A percentile compares a stretch with the other conserved stretches of the same genome.
These are phyloP conservation scores for Leccinum longicurvipes DNA, from an alignment of 768 basidiomycete species.

Conservation along the genomic window DNA sequence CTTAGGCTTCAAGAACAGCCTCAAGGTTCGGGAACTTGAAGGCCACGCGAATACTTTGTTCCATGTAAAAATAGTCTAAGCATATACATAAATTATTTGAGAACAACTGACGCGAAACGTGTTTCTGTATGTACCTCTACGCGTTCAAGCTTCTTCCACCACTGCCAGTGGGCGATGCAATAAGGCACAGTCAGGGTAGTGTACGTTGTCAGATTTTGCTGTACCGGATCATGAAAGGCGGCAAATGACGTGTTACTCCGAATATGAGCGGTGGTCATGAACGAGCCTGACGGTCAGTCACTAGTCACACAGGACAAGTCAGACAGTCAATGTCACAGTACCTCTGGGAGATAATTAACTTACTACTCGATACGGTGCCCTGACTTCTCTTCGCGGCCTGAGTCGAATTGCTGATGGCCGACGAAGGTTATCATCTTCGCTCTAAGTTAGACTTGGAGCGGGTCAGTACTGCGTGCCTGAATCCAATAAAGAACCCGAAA, in stretches of 20 bases:
- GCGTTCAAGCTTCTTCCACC: too few species aligned
- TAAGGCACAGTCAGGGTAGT: neutral
- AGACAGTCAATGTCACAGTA: neutral
- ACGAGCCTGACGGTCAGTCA: neutral
- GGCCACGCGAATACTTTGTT: neutral
- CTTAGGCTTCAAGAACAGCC: too few species aligned
- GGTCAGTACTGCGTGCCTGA: neutral
- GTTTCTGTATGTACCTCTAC: neutral
- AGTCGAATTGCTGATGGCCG: slow-evolving; percentile 17
- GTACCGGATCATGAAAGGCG: neutral
- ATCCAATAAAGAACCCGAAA: slow-evolving; percentile 19
- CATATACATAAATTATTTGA: neutral
- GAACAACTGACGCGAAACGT: neutral
- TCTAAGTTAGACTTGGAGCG: slow-evolving; percentile 11
- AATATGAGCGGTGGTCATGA: neutral
- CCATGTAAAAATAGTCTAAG: too few species aligned
- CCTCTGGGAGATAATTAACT: neutral
- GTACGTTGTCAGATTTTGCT: neutral
- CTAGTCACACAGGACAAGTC: neutral
- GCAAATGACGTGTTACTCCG: neutral
- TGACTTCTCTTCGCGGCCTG: slow-evolving; percentile 15
- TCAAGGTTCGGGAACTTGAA: neutral
- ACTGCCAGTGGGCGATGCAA: neutral
- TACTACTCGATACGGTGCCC: neutral
- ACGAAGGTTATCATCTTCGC: slow-evolving; percentile 27